Base-by-base conservation (phyloP, 2,329 filamentous ascomycete genomes). In the Teratosphaeria destructans region DNA sequence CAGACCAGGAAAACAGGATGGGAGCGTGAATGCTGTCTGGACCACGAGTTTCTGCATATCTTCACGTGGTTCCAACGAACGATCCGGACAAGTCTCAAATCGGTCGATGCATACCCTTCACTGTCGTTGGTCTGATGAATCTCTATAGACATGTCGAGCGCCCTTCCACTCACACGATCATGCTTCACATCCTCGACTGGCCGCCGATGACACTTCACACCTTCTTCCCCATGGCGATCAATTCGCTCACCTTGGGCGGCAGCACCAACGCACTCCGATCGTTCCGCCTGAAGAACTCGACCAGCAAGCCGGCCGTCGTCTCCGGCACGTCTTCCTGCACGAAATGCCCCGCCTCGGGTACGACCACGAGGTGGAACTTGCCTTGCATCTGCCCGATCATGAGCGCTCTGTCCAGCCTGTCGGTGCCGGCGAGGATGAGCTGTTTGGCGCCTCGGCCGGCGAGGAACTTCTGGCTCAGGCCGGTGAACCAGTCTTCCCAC, bases 371-470 rank as follows among this genome's bases (percentile, higher is more conserved):
- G 60, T 95, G 91, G 71, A 97, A 99, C 80, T 97, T 97, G 5
- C 92, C 92, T 79, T 96, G 92, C 92, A 96, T 96, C 75, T 96
- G 92, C 16, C 92, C 92, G 72, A 96, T 96, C 73, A 90, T 96
- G 69, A 96, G 76, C 70, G 95, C 92, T 65, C 89, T 95, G 72
- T 96, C 92, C 60, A 96, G 74, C 55, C 92, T 81, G 75, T 96
- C 93, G 11, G 92, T 96, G 19, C 92, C 92, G 3, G 92, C 93
- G 35, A 96, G 81, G 57, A 96, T 76, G 56, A 96, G 76, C 62
- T 95, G 74, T 73, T 96, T 96, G 8, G 91, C 92, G 32, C 90
- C 92, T 63, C 82, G 85, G 0, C 88, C 89, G 57, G 80, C 81
- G 52, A 96, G 79, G 70, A 97, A 99, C 75, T 95, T 96, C 67